A percentile compares a stretch with the other conserved stretches of the same genome.
Conservation (phyloP, 768 basidiomycete species). For the Naematelia encephala region DNA sequence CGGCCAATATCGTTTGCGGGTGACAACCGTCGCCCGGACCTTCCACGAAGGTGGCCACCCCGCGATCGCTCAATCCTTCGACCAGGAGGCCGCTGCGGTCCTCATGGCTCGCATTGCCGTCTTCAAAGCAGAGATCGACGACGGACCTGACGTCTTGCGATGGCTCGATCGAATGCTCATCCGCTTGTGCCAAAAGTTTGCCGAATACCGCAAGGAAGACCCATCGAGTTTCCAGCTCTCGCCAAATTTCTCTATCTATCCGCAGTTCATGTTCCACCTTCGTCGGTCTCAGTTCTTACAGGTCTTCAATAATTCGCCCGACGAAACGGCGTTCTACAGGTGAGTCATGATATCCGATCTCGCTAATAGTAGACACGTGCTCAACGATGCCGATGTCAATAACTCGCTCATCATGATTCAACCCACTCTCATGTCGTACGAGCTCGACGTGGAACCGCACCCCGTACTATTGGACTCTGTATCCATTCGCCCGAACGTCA, state of each 20-base stretch:
- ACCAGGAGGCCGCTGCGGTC: constrained; percentile 96
- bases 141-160: constrained; percentile 89
- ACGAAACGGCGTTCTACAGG: constrained; percentile 99
- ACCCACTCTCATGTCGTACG: constrained; percentile 98
- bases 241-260: constrained; percentile 98
- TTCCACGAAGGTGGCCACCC: constrained; percentile 98
- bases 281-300: constrained; percentile 96
- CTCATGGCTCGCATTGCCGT: constrained; percentile 98
- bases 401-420: constrained; percentile 99
- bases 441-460: constrained; percentile 79
- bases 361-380: constrained; percentile 64
- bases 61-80: constrained; percentile 86
- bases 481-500: constrained; percentile 94
- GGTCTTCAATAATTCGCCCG: constrained; percentile 99
- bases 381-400: constrained; percentile 97
- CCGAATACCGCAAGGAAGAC: constrained; percentile 97
- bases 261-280: constrained; percentile 99
- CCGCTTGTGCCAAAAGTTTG: constrained; percentile 97
- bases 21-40: constrained; percentile 96
- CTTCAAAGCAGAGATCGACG: constrained; percentile 98
- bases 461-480: constrained; percentile 95
- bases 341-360: constrained; percentile 48
- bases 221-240: constrained; percentile 85
- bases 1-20: constrained; percentile 89
- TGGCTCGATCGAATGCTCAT: constrained; percentile 99